A percentile compares a stretch with the other conserved stretches of the same genome.
Conservation (phyloP, 2,329 filamentous ascomycete genomes). For the Cercospora sesami region DNA sequence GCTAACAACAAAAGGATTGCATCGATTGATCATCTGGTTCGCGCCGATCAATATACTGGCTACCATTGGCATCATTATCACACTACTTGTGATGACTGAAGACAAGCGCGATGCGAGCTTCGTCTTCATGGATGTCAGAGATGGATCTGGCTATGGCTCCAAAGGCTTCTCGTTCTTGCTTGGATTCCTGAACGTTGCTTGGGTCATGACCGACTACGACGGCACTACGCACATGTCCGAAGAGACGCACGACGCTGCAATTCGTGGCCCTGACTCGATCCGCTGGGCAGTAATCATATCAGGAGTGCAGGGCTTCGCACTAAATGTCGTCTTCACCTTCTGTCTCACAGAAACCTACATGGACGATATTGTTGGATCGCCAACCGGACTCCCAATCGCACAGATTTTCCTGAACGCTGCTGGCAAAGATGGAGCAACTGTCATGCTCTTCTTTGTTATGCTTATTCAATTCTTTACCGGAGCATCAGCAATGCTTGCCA, state of each 20-base stretch:
- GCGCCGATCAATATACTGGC: constrained; percentile 65
- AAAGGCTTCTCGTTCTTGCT: constrained; percentile 63
- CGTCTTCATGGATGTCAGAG: constrained; percentile 62
- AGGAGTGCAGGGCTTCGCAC: constrained; percentile 60
- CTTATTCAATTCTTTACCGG: constrained; percentile 66
- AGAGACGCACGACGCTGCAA: constrained; percentile 64
- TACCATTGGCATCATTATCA: constrained; percentile 60
- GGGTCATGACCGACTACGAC: constrained; percentile 70
- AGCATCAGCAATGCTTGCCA: constrained; percentile 63
- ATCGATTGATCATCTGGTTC: constrained; percentile 64
- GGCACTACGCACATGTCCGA: constrained; percentile 68
- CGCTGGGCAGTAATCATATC: constrained; percentile 47
- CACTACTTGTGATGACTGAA: constrained; percentile 59
- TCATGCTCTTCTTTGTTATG: constrained; percentile 46
- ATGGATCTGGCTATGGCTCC: constrained; percentile 64
- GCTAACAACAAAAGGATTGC: constrained; percentile 59
- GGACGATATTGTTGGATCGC: constrained; percentile 56
- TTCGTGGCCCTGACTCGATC: constrained; percentile 61
- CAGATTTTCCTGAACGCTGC: constrained; percentile 61
- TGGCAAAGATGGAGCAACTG: constrained; percentile 26
- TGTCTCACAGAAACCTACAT: constrained; percentile 57
- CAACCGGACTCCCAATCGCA: constrained; percentile 61
- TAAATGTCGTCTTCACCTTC: constrained; percentile 65
- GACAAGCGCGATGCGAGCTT: constrained; percentile 56
- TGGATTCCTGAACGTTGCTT: constrained; percentile 58